A percentile compares a stretch with the other conserved stretches of the same genome.
Conservation (phyloP, 768 basidiomycete species). For the Lyophyllum atratum region DNA sequence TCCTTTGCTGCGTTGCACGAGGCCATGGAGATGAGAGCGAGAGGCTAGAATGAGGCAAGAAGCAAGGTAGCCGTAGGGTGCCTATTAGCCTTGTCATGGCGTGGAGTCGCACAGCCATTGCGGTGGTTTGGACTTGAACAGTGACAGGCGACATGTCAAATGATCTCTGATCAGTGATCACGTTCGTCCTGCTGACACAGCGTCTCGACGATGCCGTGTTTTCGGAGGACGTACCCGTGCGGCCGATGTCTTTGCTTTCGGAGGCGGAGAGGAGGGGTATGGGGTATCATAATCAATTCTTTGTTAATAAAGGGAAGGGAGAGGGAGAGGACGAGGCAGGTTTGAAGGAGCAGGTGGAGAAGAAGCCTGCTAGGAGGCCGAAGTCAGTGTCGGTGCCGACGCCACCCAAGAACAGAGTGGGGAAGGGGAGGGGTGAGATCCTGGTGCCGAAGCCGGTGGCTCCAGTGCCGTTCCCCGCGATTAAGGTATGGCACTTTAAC, state of each 20-base stretch:
- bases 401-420: neutral
- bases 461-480: neutral
- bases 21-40: no score
- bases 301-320: constrained; percentile 1
- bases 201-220: neutral
- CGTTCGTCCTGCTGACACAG: constrained; percentile 10
- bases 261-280: constrained; percentile 12
- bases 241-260: constrained; percentile 1
- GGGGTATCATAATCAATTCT: constrained; percentile 25
- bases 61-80: no score
- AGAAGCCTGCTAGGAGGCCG: neutral
- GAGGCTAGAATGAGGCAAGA: no score
- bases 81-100: no score
- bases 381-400: neutral
- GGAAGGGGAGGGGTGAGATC: neutral
- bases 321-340: neutral
- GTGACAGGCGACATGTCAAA: no score
- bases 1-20: no score
- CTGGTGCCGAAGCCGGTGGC: no score
- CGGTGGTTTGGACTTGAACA: no score
- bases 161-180: no score
- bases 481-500: neutral
- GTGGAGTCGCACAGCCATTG: no score
- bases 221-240: constrained; percentile 2
- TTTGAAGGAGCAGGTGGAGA: neutral